Evolutionary conservation across 139 green algal genomes (phyloP), one percentile per base, ranked within the genome.

Genomic region (Pseudopediastrum boryanum): DNA sequence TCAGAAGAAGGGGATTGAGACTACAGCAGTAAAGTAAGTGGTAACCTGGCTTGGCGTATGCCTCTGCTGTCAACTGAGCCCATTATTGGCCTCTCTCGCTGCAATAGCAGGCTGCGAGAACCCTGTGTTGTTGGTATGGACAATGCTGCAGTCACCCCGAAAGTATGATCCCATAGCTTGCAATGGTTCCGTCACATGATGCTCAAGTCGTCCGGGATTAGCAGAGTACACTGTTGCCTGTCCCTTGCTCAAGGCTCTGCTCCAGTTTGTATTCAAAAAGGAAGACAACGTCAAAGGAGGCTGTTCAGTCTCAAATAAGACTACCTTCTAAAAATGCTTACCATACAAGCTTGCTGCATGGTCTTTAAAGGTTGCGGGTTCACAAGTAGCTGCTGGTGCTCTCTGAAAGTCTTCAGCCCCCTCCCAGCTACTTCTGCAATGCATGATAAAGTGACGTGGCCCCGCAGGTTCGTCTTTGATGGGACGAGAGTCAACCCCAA

Each of bases 401-500:
- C 59, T 4, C 59, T 13, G 7, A n/a, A 25, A 29, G 23, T 19
- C 25, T n/a, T 19, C 29, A 27, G 7, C 42, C 10, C 25, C 2
- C 7, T 31, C 23, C 23, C 56, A 7, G 13, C 52, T 42, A 2
- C 8, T 33, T 29, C 13, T 10, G 21, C 16, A 7, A 52, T 42
- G 27, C 44, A 19, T 9, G 2, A 31, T 27, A 7, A 35, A 52
- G 62, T 63, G 31, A 12, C 59, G 7, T 21, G 51, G 27, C n/a
- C 61, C 8, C 61, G 29, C n/a, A 77, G 78, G 48, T 82, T 81
- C 68, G 58, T 88, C 7, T 85, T 86, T 66, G 83, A 88, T 35
- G 83, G 83, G 23, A 58, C 44, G 41, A 79, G 83, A 7, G 27
- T 85, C 43, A 71, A 77, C 31, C 25, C 31, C 2, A 21, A 35